These are phyloP conservation scores for Trichosporon sp. DNA, from an alignment of 1,284 basidiomycete genomes.

Conservation along the genomic window DNA sequence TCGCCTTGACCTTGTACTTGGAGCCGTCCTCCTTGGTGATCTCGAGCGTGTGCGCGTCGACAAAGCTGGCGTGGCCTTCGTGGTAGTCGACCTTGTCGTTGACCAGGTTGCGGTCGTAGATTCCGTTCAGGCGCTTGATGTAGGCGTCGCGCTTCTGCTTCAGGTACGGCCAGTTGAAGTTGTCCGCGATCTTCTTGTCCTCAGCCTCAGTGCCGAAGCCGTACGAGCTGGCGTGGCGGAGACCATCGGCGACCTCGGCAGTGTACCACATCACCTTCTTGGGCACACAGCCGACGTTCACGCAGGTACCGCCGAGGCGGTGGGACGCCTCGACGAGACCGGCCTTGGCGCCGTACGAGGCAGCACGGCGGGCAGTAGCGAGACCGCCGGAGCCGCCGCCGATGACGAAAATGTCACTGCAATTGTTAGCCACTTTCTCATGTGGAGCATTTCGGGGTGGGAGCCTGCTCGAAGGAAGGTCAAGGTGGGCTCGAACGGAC, in stretches of 20 bases:
- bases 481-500: not conserved
- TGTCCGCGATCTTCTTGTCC: slow-evolving; percentile 53
- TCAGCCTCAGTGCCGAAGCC: slow-evolving; percentile 60
- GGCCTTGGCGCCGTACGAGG: slow-evolving; percentile 93
- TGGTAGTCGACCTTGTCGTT: slow-evolving; percentile 89
- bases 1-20: slow-evolving; percentile 65
- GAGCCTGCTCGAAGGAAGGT: not conserved
- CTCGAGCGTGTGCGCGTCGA: slow-evolving; percentile 62
- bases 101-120: slow-evolving; percentile 83
- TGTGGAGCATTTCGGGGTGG: not conserved
- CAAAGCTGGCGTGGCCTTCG: slow-evolving; percentile 70
- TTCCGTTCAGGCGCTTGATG: slow-evolving; percentile 82
- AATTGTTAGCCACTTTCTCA: not conserved
- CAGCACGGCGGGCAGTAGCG: slow-evolving; percentile 59
- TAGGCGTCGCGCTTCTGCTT: slow-evolving; percentile 95
- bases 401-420: slow-evolving; percentile 47
- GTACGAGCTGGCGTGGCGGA: slow-evolving; percentile 69
- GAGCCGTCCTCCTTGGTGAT: slow-evolving; percentile 60
- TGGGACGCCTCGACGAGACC: slow-evolving; percentile 78
- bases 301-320: slow-evolving; percentile 88
- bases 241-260: slow-evolving; percentile 81
- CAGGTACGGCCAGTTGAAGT: slow-evolving; percentile 86
- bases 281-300: slow-evolving; percentile 58
- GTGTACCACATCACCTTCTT: slow-evolving; percentile 98
- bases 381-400: slow-evolving; percentile 50